Evolutionary conservation across 2,329 filamentous ascomycete species (phyloP).

Genomic region (Colletotrichum trifolii): DNA sequence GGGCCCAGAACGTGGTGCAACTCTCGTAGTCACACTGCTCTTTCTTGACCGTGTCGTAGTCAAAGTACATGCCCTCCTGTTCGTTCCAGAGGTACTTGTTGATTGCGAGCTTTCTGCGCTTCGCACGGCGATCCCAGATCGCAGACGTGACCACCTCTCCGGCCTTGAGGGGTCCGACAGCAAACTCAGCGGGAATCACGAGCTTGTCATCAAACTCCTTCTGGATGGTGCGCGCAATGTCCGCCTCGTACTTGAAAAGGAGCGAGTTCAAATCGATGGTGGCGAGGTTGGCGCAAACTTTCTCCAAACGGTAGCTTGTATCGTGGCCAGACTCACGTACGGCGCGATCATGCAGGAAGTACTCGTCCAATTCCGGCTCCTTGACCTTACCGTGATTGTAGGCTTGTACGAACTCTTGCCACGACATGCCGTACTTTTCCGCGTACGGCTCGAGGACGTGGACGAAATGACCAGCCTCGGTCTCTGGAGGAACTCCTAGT

Average conservation of each 20-base stretch:
- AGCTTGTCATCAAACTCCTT: slow-evolving; percentile 86
- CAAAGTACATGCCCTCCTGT: slow-evolving; percentile 94
- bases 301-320: slow-evolving; percentile 92
- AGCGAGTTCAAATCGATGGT: slow-evolving; percentile 96
- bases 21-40: slow-evolving; percentile 87
- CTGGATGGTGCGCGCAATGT: slow-evolving; percentile 89
- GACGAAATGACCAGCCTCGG: slow-evolving; percentile 86
- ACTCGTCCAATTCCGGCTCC: slow-evolving; percentile 92
- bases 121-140: slow-evolving; percentile 89
- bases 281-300: slow-evolving; percentile 86
- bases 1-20: slow-evolving; percentile 95
- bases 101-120: slow-evolving; percentile 84
- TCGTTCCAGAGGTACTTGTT: slow-evolving; percentile 96
- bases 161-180: slow-evolving; percentile 72
- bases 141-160: slow-evolving; percentile 84
- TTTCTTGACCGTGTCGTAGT: slow-evolving; percentile 89
- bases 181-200: slow-evolving; percentile 85
- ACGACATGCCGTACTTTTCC: slow-evolving; percentile 83
- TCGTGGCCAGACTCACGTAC: slow-evolving; percentile 97
- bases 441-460: slow-evolving; percentile 86
- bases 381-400: slow-evolving; percentile 83
- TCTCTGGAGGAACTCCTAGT: slow-evolving; percentile 89
- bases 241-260: slow-evolving; percentile 96
- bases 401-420: slow-evolving; percentile 85
- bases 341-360: slow-evolving; percentile 95